Evolutionary conservation across 148 eudicot genomes (phyloP), one percentile per base, ranked within the genome.

Genomic region (Silene conica): DNA sequence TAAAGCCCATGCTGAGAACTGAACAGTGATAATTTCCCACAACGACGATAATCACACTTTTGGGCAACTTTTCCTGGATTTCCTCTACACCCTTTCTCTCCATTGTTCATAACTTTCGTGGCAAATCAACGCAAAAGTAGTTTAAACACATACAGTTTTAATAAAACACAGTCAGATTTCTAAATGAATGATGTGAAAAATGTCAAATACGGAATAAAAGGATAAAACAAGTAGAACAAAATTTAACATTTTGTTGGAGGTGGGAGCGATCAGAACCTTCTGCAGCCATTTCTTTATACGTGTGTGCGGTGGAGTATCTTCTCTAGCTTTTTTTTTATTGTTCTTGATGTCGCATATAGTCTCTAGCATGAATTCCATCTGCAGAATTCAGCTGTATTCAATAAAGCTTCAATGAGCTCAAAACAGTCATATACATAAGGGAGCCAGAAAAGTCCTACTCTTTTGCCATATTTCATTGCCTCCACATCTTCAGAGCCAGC

Each of bases 301-400:
- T 19, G 94, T 85, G 79, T 87, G 94, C 84, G 84, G 97, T 58
- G 85, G 77, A 55, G 85, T 71, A 56, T 92, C 96, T 69, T 87
- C 99, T 72, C 89, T 90, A 19, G 85, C 78, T 87, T 82, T 87
- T 81, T 75, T 86, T 77, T 89, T 95, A 80, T 95, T 95, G 85
- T 95, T 95, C 90, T 95, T 95, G 75, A 95, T 95, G 72, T 95
- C 99, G 69, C 78, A 84, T 81, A 92, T 92, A 52, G 96, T 92
- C 81, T 95, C 96, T 71, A 95, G 89, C 99, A 95, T 92, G 80
- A 90, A 95, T 74, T 92, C 97, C 93, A 95, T 90, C 99, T 95
- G 88, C 69, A 69, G 71, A 76, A 77, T 64, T 80, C 19, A 70
- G 63, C 10, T 22, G 43, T 23, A 10, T 9, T 41, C 22, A 58